Base-by-base conservation (phyloP, 768 basidiomycete genomes). In the Hypholoma fasciculare region DNA sequence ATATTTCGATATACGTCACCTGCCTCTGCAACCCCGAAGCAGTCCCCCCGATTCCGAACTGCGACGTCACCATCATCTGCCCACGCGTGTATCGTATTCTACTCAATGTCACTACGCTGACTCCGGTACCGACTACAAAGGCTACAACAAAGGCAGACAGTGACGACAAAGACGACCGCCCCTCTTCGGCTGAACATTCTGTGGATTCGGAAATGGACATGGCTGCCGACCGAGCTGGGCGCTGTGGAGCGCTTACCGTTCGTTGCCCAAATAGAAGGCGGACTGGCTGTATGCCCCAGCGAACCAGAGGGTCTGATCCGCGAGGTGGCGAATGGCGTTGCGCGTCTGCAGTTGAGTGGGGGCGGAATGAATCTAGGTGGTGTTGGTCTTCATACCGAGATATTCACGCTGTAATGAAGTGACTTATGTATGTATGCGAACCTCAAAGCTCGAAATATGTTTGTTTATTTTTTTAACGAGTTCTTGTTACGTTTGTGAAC, bases 261-360 rank as follows among this genome's bases (percentile, higher is more conserved):
- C n/a, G 73, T 72, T 71, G 70, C 75, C 4, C 69, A 74, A 13
- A 59, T 70, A 0, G 78, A 74, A 1, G 88, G 89, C 0, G 88
- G 92, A 0, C 71, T 95, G 11, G 91, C 80, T 1, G 86, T 96
- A 0, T 87, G 90, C 56, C 91, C 88, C 2, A 90, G 91, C 68
- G 94, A 94, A 1, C 94, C 94, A 0, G 82, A 82, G 61, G 78
- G 82, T 56, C 67, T 96, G 69, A 86, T 86, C 4, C 74, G 78
- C 7, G 92, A 93, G 64, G 82, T 84, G 7, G 80, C 85, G 59
- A 95, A 94, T 68, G 90, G 90, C 2, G 90, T 93, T 2, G 92
- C 92, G 17, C 69, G 77, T 54, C 60, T 92, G 17, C 68, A 80
- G 58, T 52, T 73, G 38, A 64, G 67, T 8, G 67, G 68, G 20